phyloP scores from a whole-genome alignment of 2,329 filamentous ascomycete genomes.

The Gnomoniopsis sp. region DNA sequence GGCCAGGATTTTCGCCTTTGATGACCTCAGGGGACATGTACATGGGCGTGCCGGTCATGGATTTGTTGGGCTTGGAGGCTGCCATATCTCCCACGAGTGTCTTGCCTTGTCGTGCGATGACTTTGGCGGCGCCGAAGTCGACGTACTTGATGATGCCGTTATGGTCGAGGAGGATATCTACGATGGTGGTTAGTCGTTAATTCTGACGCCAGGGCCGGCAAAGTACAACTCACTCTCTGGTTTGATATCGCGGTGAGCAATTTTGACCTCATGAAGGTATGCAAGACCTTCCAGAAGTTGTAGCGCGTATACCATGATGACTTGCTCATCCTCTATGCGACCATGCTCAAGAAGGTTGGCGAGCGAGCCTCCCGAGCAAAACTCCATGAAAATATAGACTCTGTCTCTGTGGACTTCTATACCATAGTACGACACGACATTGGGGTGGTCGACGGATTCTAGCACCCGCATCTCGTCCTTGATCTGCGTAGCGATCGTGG shows the following conservation, averaged over 20 bases:
- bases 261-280: slow-evolving; percentile 87
- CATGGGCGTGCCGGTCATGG: slow-evolving; percentile 98
- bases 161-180: slow-evolving; percentile 92
- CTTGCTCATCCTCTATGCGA: slow-evolving; percentile 94
- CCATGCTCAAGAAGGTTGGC: slow-evolving; percentile 90
- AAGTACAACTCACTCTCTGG: slow-evolving; percentile 75
- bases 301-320: slow-evolving; percentile 93
- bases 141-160: slow-evolving; percentile 99
- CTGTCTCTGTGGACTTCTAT: slow-evolving; percentile 98
- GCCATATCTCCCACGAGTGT: slow-evolving; percentile 69
- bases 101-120: slow-evolving; percentile 90
- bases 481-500: slow-evolving; percentile 89
- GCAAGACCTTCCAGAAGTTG: slow-evolving; percentile 91
- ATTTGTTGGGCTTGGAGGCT: slow-evolving; percentile 69
- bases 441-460: slow-evolving; percentile 93
- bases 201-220: not conserved
- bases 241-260: slow-evolving; percentile 96
- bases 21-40: slow-evolving; percentile 99
- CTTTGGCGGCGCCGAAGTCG: slow-evolving; percentile 95
- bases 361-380: slow-evolving; percentile 91
- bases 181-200: slow-evolving; percentile 5
- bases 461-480: slow-evolving; percentile 96
- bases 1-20: slow-evolving; percentile 77
- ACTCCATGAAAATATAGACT: slow-evolving; percentile 99
- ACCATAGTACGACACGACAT: slow-evolving; percentile 95